Evolutionary conservation across 306 rosid genomes (phyloP), one percentile per base, ranked within the genome.

Genomic region (Cucumis cinereus): DNA sequence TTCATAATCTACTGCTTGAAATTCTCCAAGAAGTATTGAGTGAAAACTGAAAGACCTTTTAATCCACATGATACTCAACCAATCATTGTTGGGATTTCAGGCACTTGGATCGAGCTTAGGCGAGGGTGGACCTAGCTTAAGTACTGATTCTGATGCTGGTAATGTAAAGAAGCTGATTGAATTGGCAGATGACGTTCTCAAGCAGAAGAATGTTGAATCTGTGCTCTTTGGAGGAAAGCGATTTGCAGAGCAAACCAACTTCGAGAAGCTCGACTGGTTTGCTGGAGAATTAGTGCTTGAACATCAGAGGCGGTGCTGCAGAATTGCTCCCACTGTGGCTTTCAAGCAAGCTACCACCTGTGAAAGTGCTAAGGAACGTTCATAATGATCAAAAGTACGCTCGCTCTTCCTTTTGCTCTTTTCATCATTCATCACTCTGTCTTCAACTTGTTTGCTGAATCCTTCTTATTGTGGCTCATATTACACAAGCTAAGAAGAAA

Each of bases 321-420:
- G 99, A 81, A 95, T 95, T 85, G 99, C 98, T 83, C 99, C 99
- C 91, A 95, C 99, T 89, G 99, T 95, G 87, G 99, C 96, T 82
- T 90, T 92, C 89, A 95, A 95, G 89, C 98, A 95, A 88, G 93
- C 98, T 76, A 81, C 89, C 79, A 82, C 90, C 28, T 2, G n/a
- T 12, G 90, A 84, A 85, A 55, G 83, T 49, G 85, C 83, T 84
- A 88, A 86, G 53, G 40, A 77, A 57, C 59, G 76, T 30, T 72
- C 60, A 50, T 30, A 72, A 30, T 50, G 2, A 19, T 33, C 19
- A 16, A 40, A 12, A n/a, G 60, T 40, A 77, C 74, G 70, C 52
- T 79, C 85, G 43, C 59, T 78, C 13, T 56, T 55, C 38, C 78
- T 11, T 57, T 38, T 36, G n/a, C 36, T 0, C 3, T 50, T 49